These are phyloP conservation scores for Ophiostoma himal-ulmi DNA, from an alignment of 2,329 filamentous ascomycete species.

Conservation along the genomic window DNA sequence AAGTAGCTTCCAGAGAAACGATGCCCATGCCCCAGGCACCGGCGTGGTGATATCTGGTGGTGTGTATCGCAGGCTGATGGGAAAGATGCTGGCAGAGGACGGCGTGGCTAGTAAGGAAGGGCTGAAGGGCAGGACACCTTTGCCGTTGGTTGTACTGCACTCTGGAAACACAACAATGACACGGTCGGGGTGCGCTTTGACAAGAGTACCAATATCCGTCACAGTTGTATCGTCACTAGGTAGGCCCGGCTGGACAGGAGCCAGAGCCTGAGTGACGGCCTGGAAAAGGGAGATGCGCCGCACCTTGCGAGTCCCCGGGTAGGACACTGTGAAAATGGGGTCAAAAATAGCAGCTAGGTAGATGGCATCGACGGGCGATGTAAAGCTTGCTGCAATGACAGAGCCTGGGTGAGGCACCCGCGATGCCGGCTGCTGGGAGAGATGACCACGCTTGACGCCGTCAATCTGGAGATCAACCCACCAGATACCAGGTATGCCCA, in stretches of 20 bases:
- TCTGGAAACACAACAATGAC: slow-evolving; percentile 88
- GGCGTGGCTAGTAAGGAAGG: slow-evolving; percentile 67
- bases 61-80: slow-evolving; percentile 82
- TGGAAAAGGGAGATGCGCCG: slow-evolving; percentile 69
- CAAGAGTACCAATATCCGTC: slow-evolving; percentile 57
- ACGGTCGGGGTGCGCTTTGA: slow-evolving; percentile 63
- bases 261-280: slow-evolving; percentile 69
- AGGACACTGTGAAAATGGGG: slow-evolving; percentile 84
- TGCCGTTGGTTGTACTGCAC: slow-evolving; percentile 88
- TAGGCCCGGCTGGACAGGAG: slow-evolving; percentile 45
- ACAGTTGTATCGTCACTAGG: slow-evolving; percentile 36
- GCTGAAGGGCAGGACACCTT: slow-evolving; percentile 78
- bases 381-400: slow-evolving; percentile 85
- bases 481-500: slow-evolving; percentile 89
- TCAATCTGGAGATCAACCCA: slow-evolving; percentile 99
- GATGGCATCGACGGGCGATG: slow-evolving; percentile 84
- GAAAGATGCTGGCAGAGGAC: slow-evolving; percentile 70
- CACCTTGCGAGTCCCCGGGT: slow-evolving; percentile 67
- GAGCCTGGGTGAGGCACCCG: slow-evolving; percentile 73
- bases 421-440: slow-evolving; percentile 65
- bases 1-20: slow-evolving; percentile 81
- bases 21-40: slow-evolving; percentile 64
- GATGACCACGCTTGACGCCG: slow-evolving; percentile 84
- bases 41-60: slow-evolving; percentile 88
- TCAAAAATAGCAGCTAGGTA: slow-evolving; percentile 96